phyloP scores from a whole-genome alignment of 2,329 filamentous ascomycete species.

The Fusarium mexicanum region DNA sequence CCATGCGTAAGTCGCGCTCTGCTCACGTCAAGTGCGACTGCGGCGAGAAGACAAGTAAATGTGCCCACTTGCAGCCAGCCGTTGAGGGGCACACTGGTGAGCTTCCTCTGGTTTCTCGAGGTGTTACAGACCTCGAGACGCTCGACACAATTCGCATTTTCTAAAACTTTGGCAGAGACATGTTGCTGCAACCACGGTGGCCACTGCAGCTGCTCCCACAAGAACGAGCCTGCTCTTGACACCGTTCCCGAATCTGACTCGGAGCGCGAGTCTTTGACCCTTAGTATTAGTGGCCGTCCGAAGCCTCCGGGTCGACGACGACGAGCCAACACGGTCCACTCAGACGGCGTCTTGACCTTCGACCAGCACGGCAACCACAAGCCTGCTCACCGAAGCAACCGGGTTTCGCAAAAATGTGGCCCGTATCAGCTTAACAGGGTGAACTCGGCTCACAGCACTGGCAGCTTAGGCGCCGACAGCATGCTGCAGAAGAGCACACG shows the following conservation, averaged over 20 bases:
- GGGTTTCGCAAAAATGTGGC: slow-evolving; percentile 68
- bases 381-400: slow-evolving; percentile 68
- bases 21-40: slow-evolving; percentile 98
- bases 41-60: slow-evolving; percentile 86
- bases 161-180: slow-evolving; percentile 58
- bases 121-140: slow-evolving; percentile 1
- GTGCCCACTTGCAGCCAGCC: slow-evolving; percentile 66
- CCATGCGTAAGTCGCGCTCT: slow-evolving; percentile 93
- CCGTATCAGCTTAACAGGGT: slow-evolving; percentile 69
- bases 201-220: slow-evolving; percentile 71
- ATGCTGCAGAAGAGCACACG: slow-evolving; percentile 52
- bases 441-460: slow-evolving; percentile 65
- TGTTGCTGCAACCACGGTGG: slow-evolving; percentile 77
- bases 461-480: slow-evolving; percentile 57
- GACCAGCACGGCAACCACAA: slow-evolving; percentile 74
- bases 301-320: slow-evolving; percentile 60
- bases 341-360: slow-evolving; percentile 67
- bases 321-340: slow-evolving; percentile 70
- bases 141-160: slow-evolving; percentile 19
- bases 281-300: slow-evolving; percentile 45
- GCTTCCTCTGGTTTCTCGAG: slow-evolving; percentile 40
- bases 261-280: slow-evolving; percentile 55
- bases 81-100: slow-evolving; percentile 69
- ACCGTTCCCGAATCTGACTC: slow-evolving; percentile 72
- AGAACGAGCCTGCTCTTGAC: slow-evolving; percentile 69